Conservation (phyloP, 2,329 filamentous ascomycete genomes). For the Aspergillus sp. region DNA sequence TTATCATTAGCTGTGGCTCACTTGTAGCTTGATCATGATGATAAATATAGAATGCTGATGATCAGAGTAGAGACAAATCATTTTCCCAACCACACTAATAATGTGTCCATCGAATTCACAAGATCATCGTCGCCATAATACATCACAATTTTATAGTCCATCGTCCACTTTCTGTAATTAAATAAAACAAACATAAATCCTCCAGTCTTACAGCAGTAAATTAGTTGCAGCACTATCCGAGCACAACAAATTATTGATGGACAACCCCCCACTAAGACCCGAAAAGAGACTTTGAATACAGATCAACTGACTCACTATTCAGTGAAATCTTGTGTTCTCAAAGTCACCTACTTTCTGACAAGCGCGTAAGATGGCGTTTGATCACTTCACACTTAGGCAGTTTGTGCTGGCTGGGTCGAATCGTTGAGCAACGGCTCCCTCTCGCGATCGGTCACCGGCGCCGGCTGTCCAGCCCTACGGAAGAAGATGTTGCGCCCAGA, state of each 20-base stretch:
- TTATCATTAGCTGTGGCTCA: no score
- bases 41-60: not conserved
- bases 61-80: not conserved
- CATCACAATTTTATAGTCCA: not conserved
- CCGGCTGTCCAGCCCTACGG: conserved; percentile 34
- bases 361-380: not conserved
- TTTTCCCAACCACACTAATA: not conserved
- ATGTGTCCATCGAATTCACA: not conserved
- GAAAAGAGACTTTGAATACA: not conserved
- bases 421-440: conserved; percentile 56
- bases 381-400: not conserved
- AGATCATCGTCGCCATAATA: not conserved
- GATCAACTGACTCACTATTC: not conserved
- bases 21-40: no score
- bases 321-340: not conserved
- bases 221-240: not conserved
- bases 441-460: conserved; percentile 52
- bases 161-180: not conserved
- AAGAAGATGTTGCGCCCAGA: conserved; percentile 39
- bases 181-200: not conserved
- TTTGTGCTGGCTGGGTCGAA: conserved; percentile 4
- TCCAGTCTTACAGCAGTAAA: not conserved
- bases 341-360: not conserved
- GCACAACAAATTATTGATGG: not conserved
- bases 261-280: not conserved